Evolutionary conservation across 148 eudicot genomes (phyloP).

Genomic region (Vaccinium corymbosum): DNA sequence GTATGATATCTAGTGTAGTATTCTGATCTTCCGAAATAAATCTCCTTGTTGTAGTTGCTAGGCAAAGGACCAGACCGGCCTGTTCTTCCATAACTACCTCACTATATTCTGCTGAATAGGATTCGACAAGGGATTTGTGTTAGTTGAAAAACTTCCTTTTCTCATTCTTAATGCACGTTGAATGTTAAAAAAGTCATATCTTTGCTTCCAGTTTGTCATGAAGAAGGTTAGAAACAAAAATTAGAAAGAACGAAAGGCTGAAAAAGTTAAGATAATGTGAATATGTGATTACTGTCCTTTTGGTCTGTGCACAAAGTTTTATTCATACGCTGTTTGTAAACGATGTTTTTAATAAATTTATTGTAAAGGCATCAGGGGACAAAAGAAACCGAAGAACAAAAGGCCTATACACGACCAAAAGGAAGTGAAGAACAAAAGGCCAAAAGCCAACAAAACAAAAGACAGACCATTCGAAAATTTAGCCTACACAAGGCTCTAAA

Average conservation of each 20-base stretch:
- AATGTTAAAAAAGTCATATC: not conserved
- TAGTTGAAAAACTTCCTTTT: not conserved
- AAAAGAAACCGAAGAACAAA: too few species aligned
- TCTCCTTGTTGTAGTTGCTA: not conserved
- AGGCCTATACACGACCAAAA: too few species aligned
- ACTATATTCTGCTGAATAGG: not conserved
- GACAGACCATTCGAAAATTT: too few species aligned
- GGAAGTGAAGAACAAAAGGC: too few species aligned
- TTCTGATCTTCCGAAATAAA: too few species aligned
- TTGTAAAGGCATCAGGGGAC: too few species aligned
- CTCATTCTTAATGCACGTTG: not conserved
- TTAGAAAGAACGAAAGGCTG: not conserved
- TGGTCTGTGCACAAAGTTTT: not conserved
- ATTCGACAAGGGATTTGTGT: not conserved
- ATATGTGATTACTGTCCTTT: not conserved
- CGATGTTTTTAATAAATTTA: too few species aligned
- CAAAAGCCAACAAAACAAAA: too few species aligned
- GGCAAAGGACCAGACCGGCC: not conserved
- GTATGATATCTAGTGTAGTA: not conserved
- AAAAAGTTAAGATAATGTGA: not conserved
- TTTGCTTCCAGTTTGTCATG: not conserved
- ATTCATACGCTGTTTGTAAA: not conserved
- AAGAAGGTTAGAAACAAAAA: not conserved
- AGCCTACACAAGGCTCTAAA: too few species aligned
- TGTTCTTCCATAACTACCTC: not conserved